Percentiles rank a stretch among this genome's conserved stretches.
Conservation (phyloP, 805 yeast species). For the Kodamaea jinghongensis region DNA sequence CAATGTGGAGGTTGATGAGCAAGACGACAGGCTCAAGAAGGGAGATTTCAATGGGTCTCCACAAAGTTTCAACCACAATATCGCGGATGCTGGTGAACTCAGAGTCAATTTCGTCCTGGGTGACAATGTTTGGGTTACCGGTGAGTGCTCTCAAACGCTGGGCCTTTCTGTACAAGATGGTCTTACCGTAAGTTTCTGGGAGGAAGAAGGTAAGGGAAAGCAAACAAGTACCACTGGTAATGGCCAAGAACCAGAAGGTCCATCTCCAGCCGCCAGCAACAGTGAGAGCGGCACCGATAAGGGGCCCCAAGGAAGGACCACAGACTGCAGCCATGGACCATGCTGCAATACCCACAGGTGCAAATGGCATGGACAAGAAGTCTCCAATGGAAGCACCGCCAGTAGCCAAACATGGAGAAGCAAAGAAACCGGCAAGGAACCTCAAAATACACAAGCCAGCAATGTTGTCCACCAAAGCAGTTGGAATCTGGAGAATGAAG, state of each 20-base stretch:
- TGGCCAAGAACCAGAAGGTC: slow-evolving; percentile 51
- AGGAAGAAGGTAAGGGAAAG: slow-evolving; percentile 33
- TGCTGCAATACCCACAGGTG: slow-evolving; percentile 46
- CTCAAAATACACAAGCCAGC: slow-evolving; percentile 51
- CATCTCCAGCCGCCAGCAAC: slow-evolving; percentile 51
- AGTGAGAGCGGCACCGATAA: slow-evolving; percentile 48
- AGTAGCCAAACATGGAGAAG: slow-evolving; percentile 43
- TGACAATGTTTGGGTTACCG: slow-evolving; percentile 45
- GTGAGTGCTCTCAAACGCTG: slow-evolving; percentile 45
- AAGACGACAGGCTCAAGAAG: slow-evolving; percentile 55
- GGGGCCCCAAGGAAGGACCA: slow-evolving; percentile 58
- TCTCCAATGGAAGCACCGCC: slow-evolving; percentile 62
- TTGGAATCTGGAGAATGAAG: slow-evolving; percentile 52
- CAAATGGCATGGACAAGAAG: slow-evolving; percentile 37
- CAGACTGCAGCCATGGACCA: slow-evolving; percentile 56
- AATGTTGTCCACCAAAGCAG: slow-evolving; percentile 49
- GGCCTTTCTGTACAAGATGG: slow-evolving; percentile 48
- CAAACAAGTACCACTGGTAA: slow-evolving; percentile 37
- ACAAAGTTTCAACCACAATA: slow-evolving; percentile 31
- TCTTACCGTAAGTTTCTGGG: slow-evolving; percentile 49
- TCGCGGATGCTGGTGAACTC: slow-evolving; percentile 18
- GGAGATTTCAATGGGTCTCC: slow-evolving; percentile 52
- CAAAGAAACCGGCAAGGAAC: slow-evolving; percentile 52
- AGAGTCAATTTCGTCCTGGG: slow-evolving; percentile 38
- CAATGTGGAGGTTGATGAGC: slow-evolving; percentile 49